Conservation (phyloP, 257 asterid species). For the Fraxinus quadrangulata region DNA sequence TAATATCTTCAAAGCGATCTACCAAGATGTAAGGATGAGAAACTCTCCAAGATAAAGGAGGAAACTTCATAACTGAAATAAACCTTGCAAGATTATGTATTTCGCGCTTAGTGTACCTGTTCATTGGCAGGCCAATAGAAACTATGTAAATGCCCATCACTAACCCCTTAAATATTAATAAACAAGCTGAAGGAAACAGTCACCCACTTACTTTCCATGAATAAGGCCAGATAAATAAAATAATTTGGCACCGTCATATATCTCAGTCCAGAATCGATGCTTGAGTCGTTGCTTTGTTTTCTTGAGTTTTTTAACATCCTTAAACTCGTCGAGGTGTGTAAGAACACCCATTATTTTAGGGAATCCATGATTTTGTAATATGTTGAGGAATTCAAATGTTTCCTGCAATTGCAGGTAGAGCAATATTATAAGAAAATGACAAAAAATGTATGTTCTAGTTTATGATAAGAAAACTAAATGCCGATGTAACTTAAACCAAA, state of each 20-base stretch:
- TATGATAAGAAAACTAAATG: not conserved
- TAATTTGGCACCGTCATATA: constrained; percentile 93
- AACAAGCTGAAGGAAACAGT: constrained; percentile 13
- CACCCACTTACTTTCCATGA: constrained; percentile 81
- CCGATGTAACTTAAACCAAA: constrained; percentile 2
- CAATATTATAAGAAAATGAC: not conserved
- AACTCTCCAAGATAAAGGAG: constrained; percentile 89
- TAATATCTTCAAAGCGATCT: constrained; percentile 94
- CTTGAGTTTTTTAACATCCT: constrained; percentile 90
- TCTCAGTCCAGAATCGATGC: constrained; percentile 99
- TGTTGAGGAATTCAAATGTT: constrained; percentile 94
- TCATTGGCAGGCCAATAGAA: constrained; percentile 27
- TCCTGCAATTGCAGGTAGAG: constrained; percentile 59
- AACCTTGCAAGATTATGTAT: constrained; percentile 94
- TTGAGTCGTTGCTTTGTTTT: constrained; percentile 93
- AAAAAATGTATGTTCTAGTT: not conserved
- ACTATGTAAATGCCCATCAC: constrained; percentile 18
- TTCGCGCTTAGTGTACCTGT: constrained; percentile 90
- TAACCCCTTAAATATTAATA: constrained; percentile 9
- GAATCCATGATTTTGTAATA: constrained; percentile 94
- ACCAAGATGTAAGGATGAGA: constrained; percentile 93
- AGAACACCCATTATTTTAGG: constrained; percentile 99
- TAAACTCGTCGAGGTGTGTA: constrained; percentile 93
- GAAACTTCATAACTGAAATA: constrained; percentile 94
- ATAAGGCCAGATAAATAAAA: constrained; percentile 96